These are phyloP conservation scores for Picochlorum sp. DNA, from an alignment of 139 green algal species.

Conservation along the genomic window DNA sequence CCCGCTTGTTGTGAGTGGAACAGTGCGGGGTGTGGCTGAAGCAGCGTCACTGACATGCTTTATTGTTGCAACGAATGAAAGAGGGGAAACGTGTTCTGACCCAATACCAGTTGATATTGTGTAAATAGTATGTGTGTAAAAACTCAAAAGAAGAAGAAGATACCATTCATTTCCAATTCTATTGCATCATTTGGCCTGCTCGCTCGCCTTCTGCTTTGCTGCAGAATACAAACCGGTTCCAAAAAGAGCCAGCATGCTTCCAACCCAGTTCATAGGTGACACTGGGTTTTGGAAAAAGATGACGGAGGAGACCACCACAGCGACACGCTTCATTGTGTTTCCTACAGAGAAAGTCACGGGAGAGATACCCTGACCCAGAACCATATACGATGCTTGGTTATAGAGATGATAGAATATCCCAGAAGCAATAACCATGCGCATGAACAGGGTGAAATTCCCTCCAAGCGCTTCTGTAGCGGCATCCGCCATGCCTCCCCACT, in stretches of 20 bases:
- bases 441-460: constrained; percentile 19
- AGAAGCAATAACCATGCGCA: constrained; percentile 49
- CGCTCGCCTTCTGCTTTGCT: constrained; percentile 51
- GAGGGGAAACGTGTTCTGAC: too few relatives aligned
- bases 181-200: constrained; percentile 35
- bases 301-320: constrained; percentile 67
- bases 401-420: constrained; percentile 88
- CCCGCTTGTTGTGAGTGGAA: too few relatives aligned
- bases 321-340: constrained; percentile 93
- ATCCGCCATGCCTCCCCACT: constrained; percentile 24
- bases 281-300: constrained; percentile 56
- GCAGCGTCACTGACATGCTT: too few relatives aligned
- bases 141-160: too few relatives aligned
- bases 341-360: constrained; percentile 76
- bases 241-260: constrained; percentile 66
- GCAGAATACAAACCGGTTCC: constrained; percentile 78
- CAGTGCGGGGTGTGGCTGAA: too few relatives aligned
- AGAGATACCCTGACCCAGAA: constrained; percentile 70
- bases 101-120: too few relatives aligned
- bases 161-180: not conserved
- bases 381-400: constrained; percentile 86
- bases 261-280: constrained; percentile 68
- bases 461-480: constrained; percentile 44
- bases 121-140: too few relatives aligned
- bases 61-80: too few relatives aligned